Base-by-base conservation (phyloP, 106 monocot genomes). In the Amphibolis antarctica region DNA sequence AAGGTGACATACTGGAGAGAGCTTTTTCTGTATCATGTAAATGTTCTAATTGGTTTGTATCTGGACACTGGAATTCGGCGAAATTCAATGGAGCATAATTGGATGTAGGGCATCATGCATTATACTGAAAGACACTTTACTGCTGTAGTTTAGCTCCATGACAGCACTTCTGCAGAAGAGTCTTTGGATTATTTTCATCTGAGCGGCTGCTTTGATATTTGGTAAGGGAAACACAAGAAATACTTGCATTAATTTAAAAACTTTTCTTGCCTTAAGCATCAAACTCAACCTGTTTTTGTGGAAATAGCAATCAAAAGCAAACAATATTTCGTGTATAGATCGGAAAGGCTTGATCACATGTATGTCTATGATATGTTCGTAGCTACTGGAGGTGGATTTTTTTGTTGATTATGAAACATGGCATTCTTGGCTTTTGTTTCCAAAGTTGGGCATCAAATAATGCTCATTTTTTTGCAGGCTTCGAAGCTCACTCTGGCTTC, bases 401-500 rank as follows among this genome's bases (percentile, higher is more conserved):
- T 66, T 23, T 10, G 13, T 44, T 42, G 18, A 43, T 26, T 23
- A 19, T 65, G 65, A 51, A 30, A 44, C 46, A 25, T 15, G n/a
- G 10, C 18, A 9, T 30, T 51, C 50, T 51, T 28, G 17, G 20
- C 5, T 19, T 52, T 53, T 27, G 10, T 43, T 67, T 55, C 22
- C 15, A 24, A 55, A 15, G 21, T 46, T 54, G 5, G 5, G 4
- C n/a, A 27, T 67, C 10, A 55, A 42, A 1, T 5, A 42, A 23
- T 13, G 10, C 3, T 67, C 42, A 25, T 54, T 21, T 28, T 65
- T 57, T 28, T 64, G 26, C 59, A 73, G 73, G 45, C 65, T 73
- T 28, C 65, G 66, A 63, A 72, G 46, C 20, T 78, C 65, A 46
- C 71, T 67, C 12, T 72, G 66, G 67, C 72, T 63, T 42, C 77